Evolutionary conservation across 2,329 filamentous ascomycete species (phyloP).

Genomic region (Microcyclospora tardicrescens): DNA sequence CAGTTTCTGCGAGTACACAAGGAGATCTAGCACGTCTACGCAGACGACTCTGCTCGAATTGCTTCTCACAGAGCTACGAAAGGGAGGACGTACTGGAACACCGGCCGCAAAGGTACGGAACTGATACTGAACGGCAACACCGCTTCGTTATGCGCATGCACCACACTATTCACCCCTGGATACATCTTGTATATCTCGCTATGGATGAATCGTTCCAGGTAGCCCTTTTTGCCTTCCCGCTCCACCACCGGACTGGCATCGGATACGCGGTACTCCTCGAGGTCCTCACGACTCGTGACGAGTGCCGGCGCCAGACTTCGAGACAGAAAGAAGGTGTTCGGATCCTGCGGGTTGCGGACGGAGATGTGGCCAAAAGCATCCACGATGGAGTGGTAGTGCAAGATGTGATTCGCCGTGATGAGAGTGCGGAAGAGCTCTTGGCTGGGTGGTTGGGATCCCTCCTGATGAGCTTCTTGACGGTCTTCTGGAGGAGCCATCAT

Average conservation of each 20-base stretch:
- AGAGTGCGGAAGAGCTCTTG: constrained; percentile 20
- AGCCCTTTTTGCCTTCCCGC: constrained; percentile 16
- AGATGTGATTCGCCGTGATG: constrained; percentile 25
- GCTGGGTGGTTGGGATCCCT: constrained; percentile 16
- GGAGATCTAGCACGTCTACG: too few species aligned
- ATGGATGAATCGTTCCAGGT: constrained; percentile 34
- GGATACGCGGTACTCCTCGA: constrained; percentile 33
- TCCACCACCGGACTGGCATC: constrained; percentile 23
- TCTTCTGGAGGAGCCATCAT: neutral
- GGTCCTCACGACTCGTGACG: constrained; percentile 27
- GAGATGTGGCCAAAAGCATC: constrained; percentile 25
- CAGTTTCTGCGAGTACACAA: too few species aligned
- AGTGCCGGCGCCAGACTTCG: constrained; percentile 32
- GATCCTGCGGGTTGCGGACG: constrained; percentile 24
- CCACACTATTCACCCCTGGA: constrained; percentile 29
- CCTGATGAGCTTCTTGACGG: constrained; percentile 11
- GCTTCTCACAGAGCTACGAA: too few species aligned
- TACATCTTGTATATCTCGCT: constrained; percentile 33
- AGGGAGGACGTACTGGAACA: constrained; percentile 6
- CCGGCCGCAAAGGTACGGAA: constrained; percentile 29
- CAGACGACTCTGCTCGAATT: too few species aligned
- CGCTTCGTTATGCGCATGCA: constrained; percentile 31
- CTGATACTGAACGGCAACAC: constrained; percentile 32
- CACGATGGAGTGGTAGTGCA: constrained; percentile 20
- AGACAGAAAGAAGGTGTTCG: constrained; percentile 33